These are phyloP conservation scores for Penicillium olsonii DNA, from an alignment of 2,329 filamentous ascomycete genomes.

Conservation along the genomic window DNA sequence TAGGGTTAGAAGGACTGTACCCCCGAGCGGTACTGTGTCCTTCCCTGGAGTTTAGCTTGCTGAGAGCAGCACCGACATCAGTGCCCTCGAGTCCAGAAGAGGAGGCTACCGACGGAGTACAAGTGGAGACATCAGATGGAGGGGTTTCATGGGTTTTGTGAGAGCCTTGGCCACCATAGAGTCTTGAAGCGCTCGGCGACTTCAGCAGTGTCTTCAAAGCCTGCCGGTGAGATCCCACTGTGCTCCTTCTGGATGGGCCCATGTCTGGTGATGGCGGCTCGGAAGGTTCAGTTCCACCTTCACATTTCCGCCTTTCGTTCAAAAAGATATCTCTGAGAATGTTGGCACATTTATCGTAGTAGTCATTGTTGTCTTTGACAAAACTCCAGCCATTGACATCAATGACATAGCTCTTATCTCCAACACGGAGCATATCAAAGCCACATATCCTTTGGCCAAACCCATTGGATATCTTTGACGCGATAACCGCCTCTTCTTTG, in stretches of 20 bases:
- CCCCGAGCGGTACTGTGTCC: conserved; percentile 20
- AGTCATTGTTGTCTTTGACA: conserved; percentile 98
- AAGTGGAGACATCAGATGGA: conserved; percentile 47
- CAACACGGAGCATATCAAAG: conserved; percentile 87
- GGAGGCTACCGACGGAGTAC: conserved; percentile 35
- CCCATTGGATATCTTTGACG: conserved; percentile 82
- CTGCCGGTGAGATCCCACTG: conserved; percentile 47
- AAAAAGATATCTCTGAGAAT: conserved; percentile 89
- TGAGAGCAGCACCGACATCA: conserved; percentile 23
- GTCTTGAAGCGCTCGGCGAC: conserved; percentile 64
- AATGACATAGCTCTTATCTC: conserved; percentile 92
- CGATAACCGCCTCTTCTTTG: conserved; percentile 79
- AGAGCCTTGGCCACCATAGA: conserved; percentile 51
- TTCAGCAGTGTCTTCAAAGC: conserved; percentile 62
- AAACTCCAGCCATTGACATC: conserved; percentile 99
- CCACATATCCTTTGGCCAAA: conserved; percentile 96
- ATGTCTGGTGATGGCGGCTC: conserved; percentile 39
- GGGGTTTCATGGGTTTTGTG: conserved; percentile 43
- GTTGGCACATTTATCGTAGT: conserved; percentile 86
- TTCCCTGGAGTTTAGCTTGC: conserved; percentile 24
- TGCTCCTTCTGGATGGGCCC: conserved; percentile 40
- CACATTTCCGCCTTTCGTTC: conserved; percentile 62
- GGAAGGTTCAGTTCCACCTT: conserved; percentile 35
- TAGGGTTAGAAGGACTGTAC: conserved; percentile 27
- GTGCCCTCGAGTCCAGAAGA: conserved; percentile 35